Evolutionary conservation across 139 green algal species (phyloP).

Genomic region (Haematococcus sp.): DNA sequence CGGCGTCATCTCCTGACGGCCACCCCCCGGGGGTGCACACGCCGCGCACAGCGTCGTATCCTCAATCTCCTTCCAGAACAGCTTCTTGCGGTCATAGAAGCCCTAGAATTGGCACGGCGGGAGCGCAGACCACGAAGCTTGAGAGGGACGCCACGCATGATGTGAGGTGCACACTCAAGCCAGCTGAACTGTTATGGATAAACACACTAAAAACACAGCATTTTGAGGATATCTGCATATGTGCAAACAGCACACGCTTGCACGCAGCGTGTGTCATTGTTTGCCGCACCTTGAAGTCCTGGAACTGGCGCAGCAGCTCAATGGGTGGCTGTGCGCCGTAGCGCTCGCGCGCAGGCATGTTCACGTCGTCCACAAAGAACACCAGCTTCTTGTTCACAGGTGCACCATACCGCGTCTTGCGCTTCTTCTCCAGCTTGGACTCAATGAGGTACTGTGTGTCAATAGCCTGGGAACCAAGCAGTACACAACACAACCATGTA

Average conservation of each 20-base stretch:
- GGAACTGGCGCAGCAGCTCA: conserved; percentile 84
- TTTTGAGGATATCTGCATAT: too few species aligned
- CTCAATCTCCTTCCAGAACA: conserved; percentile 89
- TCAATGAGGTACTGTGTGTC: conserved; percentile 79
- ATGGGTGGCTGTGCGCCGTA: conserved; percentile 81
- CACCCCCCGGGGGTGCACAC: conserved; percentile 73
- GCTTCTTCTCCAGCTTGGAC: conserved; percentile 82
- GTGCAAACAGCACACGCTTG: too few species aligned
- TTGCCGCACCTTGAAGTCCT: conserved; percentile 64
- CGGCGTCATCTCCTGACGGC: conserved; percentile 68
- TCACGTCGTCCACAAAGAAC: conserved; percentile 90
- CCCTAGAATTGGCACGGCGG: too few species aligned
- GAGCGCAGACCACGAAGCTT: too few species aligned
- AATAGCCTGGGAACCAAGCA: conserved; percentile 22
- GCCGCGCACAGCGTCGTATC: conserved; percentile 68
- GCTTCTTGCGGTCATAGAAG: conserved; percentile 84
- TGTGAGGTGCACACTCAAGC: too few species aligned
- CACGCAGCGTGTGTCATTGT: too few species aligned
- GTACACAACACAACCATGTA: too few species aligned
- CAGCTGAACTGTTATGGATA: neutral
- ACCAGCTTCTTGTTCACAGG: conserved; percentile 73
- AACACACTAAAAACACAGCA: too few species aligned
- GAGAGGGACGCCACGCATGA: too few species aligned
- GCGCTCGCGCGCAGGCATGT: conserved; percentile 81
- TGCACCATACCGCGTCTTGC: conserved; percentile 74